Evolutionary conservation across 2,329 filamentous ascomycete species (phyloP).

Genomic region (Diplodia seriata): DNA sequence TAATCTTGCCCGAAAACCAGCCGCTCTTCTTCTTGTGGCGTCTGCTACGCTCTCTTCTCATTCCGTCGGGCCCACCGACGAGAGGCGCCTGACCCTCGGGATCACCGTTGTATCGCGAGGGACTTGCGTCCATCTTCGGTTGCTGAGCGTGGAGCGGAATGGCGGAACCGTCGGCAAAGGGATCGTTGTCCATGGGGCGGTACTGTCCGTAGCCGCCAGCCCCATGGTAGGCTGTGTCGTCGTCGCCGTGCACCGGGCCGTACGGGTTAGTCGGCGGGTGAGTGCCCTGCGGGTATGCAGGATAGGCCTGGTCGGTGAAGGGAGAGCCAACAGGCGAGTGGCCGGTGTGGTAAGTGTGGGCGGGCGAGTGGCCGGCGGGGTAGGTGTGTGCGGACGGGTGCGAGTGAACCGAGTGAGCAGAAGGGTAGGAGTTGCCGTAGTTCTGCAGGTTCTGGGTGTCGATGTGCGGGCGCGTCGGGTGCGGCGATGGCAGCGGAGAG

Average conservation of each 20-base stretch:
- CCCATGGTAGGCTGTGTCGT: constrained; percentile 67
- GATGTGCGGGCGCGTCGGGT: constrained; percentile 44
- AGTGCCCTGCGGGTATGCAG: constrained; percentile 55
- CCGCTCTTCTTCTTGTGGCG: constrained; percentile 54
- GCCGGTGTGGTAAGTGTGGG: constrained; percentile 13
- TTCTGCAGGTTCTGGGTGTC: constrained; percentile 40
- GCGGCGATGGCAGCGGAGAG: constrained; percentile 43
- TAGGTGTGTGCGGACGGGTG: constrained; percentile 13
- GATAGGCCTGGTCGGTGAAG: constrained; percentile 73
- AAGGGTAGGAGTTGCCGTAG: constrained; percentile 33
- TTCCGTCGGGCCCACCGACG: constrained; percentile 33
- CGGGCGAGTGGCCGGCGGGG: constrained; percentile 31
- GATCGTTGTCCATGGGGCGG: constrained; percentile 55
- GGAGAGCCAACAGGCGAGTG: constrained; percentile 54
- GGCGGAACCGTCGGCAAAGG: constrained; percentile 56
- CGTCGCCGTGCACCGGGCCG: constrained; percentile 62
- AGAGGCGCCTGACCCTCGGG: constrained; percentile 49
- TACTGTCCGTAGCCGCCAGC: constrained; percentile 40
- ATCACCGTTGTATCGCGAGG: constrained; percentile 49
- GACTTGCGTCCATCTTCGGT: constrained; percentile 49
- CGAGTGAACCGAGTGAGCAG: constrained; percentile 29
- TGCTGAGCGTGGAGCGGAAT: constrained; percentile 53
- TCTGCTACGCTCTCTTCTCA: constrained; percentile 36
- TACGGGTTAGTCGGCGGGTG: constrained; percentile 58
- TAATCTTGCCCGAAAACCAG: constrained; percentile 65